Percentiles rank a stretch among this genome's conserved stretches.
Conservation (phyloP, 1,284 basidiomycete species). For the Coniferiporia weirii region DNA sequence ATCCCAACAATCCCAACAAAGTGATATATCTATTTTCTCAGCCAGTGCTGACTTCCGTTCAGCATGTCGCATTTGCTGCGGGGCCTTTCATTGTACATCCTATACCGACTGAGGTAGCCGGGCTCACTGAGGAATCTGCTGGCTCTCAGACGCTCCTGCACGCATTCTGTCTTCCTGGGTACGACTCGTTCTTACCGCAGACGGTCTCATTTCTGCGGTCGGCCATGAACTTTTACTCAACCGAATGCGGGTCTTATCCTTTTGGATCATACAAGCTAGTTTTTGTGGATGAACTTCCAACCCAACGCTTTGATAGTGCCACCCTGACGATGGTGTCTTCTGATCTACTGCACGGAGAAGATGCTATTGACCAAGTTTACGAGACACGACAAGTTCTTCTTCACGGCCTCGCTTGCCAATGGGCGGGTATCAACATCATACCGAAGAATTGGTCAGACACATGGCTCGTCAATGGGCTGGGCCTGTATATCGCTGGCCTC, state of each 20-base stretch:
- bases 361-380: constrained; percentile 91
- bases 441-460: constrained; percentile 93
- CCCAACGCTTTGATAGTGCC: constrained; percentile 77
- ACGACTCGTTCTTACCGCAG: constrained; percentile 62
- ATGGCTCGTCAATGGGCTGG: constrained; percentile 94
- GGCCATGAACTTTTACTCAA: constrained; percentile 89
- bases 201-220: constrained; percentile 78
- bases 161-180: constrained; percentile 89
- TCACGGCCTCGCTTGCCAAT: constrained; percentile 91
- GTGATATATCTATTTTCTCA: constrained; percentile 94
- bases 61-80: constrained; percentile 94
- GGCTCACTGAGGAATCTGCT: constrained; percentile 54
- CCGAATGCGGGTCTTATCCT: constrained; percentile 95
- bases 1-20: constrained; percentile 92
- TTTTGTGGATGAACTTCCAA: constrained; percentile 88
- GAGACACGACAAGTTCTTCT: constrained; percentile 85
- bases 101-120: constrained; percentile 57
- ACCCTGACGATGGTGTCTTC: constrained; percentile 79
- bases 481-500: constrained; percentile 85
- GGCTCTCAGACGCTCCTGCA: constrained; percentile 83
- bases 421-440: constrained; percentile 96
- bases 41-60: constrained; percentile 83
- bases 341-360: constrained; percentile 83
- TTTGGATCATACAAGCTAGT: constrained; percentile 94
- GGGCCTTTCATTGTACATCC: constrained; percentile 87